Evolutionary conservation across 495 filamentous ascomycete genomes (phyloP).

Genomic region (Aspergillus baeticus): DNA sequence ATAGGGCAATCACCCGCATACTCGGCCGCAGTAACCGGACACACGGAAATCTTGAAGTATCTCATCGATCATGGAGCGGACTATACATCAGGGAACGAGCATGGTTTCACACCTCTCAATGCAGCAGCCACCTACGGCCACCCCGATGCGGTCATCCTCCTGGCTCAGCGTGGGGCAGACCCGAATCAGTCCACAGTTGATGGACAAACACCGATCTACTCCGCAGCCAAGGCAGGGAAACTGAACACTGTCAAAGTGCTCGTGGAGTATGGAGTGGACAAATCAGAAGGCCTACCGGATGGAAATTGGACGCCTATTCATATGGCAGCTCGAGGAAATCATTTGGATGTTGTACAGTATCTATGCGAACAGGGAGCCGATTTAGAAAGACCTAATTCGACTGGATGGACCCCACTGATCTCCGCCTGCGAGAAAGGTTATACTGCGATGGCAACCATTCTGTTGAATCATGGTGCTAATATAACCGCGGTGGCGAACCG

Average conservation of each 20-base stretch:
- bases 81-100: background rate
- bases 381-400: background rate
- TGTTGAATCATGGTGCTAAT: background rate
- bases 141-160: background rate
- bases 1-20: slow-evolving; percentile 7
- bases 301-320: background rate
- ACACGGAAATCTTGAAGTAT: slow-evolving; percentile 2
- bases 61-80: slow-evolving; percentile 2
- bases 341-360: background rate
- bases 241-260: background rate
- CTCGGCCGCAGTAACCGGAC: slow-evolving; percentile 2
- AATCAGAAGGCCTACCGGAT: background rate
- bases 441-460: background rate
- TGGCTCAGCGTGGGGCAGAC: background rate
- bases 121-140: slow-evolving; percentile 2
- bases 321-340: background rate
- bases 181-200: background rate
- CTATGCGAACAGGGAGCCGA: background rate
- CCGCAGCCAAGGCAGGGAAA: background rate
- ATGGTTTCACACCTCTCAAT: slow-evolving; percentile 7
- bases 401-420: background rate
- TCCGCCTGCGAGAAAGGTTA: background rate
- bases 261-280: background rate
- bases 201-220: background rate
- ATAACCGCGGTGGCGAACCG: background rate